Base-by-base conservation (phyloP, 768 basidiomycete species). In the Infundibulicybe gibba region DNA sequence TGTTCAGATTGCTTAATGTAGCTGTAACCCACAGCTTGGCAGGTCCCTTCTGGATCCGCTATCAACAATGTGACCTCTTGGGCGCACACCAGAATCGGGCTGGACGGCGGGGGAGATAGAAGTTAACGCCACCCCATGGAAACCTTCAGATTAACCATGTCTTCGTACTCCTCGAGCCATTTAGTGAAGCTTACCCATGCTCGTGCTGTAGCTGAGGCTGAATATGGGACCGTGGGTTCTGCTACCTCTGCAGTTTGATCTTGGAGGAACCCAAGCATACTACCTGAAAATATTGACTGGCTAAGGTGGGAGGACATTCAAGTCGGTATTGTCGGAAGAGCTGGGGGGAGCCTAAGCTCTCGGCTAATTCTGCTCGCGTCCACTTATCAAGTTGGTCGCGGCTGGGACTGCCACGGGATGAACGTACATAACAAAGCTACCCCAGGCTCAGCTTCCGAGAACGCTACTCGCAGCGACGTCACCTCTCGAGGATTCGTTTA, bases 11-110 rank as follows among this genome's bases (percentile, higher is more conserved):
- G 67, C 47, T 76, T 79, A 17, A 54, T 57, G 48, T 70, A 79
- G 19, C 61, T 61, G 47, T 79, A 74, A 2, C 64, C 70, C 2
- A 69, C 64, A 2, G 71, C 71, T 25, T 69, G 66, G 49, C 71
- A 68, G 32, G 77, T 70, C 48, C 70, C 76, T 51, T 79, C 77
- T 4, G 74, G 69, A 55, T 80, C 77, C 5, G 72, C 60, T 3
- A 78, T 52, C 31, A 76, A 54, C 14, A 79, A 68, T 20, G 68
- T 62, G 45, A 76, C 69, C 51, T 67, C 69, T 76, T 76, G n/a
- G n/a, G 44, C 13, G 33, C 30, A 34, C 38, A 32, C 41, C 39
- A 16, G 3, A n/a, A n/a, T 21, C 38, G 38, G 11, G 45, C 32
- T 49, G 25, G 12, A 40, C 19, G 19, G 6, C 39, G 13, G 16